Percentiles rank a stretch among this genome's conserved stretches.
phyloP scores from a whole-genome alignment of 768 basidiomycete species.

The Lepiota subincarnata region DNA sequence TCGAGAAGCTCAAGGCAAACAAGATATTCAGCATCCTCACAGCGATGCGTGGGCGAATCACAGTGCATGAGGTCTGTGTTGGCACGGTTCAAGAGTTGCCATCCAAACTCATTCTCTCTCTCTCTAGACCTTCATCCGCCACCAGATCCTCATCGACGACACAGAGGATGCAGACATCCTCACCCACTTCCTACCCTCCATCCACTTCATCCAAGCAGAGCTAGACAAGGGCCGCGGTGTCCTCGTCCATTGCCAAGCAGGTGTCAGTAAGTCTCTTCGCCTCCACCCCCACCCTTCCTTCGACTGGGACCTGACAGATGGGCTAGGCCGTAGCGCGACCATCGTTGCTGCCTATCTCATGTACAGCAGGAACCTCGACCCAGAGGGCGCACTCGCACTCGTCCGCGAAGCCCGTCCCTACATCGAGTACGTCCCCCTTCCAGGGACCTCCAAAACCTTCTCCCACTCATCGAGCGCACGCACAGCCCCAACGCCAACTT shows the following conservation, averaged over 20 bases:
- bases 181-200: conserved; percentile 70
- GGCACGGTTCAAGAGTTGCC: not conserved
- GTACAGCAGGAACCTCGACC: conserved; percentile 58
- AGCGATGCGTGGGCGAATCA: conserved; percentile 66
- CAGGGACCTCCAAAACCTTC: not conserved
- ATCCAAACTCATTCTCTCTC: not conserved
- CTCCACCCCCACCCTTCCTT: not conserved
- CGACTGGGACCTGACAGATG: conserved; percentile 1
- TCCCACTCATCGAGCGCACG: not conserved
- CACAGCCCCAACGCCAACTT: conserved; percentile 87
- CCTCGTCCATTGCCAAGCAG: conserved; percentile 88
- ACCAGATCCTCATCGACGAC: conserved; percentile 78
- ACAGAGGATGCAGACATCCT: conserved; percentile 74
- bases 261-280: conserved; percentile 60
- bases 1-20: conserved; percentile 53
- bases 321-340: conserved; percentile 73
- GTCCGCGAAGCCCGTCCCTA: conserved; percentile 63
- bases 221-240: conserved; percentile 73
- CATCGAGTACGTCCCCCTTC: conserved; percentile 53
- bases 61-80: conserved; percentile 55
- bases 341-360: conserved; percentile 89
- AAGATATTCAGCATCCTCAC: conserved; percentile 75
- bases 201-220: conserved; percentile 80
- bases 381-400: conserved; percentile 60
- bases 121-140: conserved; percentile 69